Evolutionary conservation across 202 grass and related monocot species (phyloP), one percentile per base, ranked within the genome.

Genomic region (Zoysia matrella): DNA sequence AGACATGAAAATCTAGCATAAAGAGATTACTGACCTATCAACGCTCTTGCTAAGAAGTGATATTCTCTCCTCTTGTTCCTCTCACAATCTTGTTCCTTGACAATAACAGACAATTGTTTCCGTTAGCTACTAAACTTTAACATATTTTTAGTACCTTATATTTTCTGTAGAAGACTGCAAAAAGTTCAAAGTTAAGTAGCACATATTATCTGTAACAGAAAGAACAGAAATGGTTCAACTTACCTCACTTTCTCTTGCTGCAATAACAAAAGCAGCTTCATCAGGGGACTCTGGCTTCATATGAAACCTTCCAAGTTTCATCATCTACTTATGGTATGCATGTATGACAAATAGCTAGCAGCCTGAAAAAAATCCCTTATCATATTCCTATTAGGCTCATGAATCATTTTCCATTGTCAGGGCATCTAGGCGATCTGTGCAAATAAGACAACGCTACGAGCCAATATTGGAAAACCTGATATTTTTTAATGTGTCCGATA

Each of bases 281-380:
- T 98, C 95, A 43, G 95, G 95, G 69, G 95, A 98, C 84, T 98
- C 95, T 63, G 95, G 30, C 95, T 91, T 98, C 95, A 67, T 98
- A 98, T 45, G 88, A 84, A 82, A 98, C 86, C 65, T 91, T 86
- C 36, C 80, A 75, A 12, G 81, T 36, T 36, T 36, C 30, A 36
- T 36, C 30, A 36, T 36, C 30, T 36, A 36, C 30, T 36, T 36
- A 36, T 84, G 95, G 90, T 86, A 98, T 93, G 71, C 92, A 94
- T 49, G 95, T 98, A 43, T 98, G 95, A 73, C 95, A 98, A 72
- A 94, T 91, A 44, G 95, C 95, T 72, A 98, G 86, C 11, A 98
- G 67, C 39, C 86, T 86, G 76, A 98, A 93, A 85, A 98, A 98
- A 50, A 36, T 86, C 82, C 80, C 82, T 85, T 74, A 98, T 94